phyloP scores from a whole-genome alignment of 2,329 filamentous ascomycete species.

The Ophiostoma ulmi region DNA sequence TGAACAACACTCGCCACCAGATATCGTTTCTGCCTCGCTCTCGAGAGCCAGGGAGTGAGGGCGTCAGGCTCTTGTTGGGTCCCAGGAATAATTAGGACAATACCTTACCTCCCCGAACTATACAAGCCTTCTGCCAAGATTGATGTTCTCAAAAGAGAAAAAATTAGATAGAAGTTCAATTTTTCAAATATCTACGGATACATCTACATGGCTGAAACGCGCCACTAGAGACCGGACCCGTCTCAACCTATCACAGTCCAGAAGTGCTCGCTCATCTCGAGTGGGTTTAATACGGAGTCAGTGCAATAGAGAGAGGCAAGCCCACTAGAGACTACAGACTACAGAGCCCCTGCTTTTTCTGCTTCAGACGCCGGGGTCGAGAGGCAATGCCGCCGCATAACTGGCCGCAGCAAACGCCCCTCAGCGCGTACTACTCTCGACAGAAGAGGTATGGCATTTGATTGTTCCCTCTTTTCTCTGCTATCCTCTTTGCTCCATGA shows the following conservation, averaged over 20 bases:
- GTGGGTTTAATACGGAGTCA: background rate
- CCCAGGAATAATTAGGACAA: background rate
- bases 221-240: background rate
- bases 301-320: background rate
- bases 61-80: background rate
- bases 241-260: background rate
- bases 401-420: constrained; percentile 20
- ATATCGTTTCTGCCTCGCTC: background rate
- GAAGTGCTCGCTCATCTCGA: background rate
- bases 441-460: too few species aligned
- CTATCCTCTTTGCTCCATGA: background rate
- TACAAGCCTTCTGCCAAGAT: background rate
- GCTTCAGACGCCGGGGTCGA: background rate
- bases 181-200: background rate
- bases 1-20: background rate
- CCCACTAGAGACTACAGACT: background rate
- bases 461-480: too few species aligned
- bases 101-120: background rate
- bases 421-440: background rate
- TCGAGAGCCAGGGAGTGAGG: background rate
- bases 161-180: too few species aligned
- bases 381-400: constrained; percentile 23
- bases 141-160: background rate
- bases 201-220: background rate
- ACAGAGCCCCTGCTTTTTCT: constrained; percentile 9